Evolutionary conservation across 805 yeast genomes (phyloP), one percentile per base, ranked within the genome.

Genomic region (Pichia kluyveri): DNA sequence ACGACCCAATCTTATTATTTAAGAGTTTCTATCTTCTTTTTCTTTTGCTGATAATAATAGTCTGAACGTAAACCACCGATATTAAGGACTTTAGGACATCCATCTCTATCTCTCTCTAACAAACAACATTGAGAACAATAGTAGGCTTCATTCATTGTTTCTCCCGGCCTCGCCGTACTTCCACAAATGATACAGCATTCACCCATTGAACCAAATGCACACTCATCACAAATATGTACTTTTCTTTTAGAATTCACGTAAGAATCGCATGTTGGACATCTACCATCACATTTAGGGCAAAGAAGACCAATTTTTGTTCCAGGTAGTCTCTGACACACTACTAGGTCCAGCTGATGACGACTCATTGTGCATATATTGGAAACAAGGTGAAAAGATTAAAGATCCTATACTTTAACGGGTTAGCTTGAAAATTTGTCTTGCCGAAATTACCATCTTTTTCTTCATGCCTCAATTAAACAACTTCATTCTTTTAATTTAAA

Each of bases 211-310:
- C 95, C 95, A 57, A 80, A 80, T 0, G 95, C 75, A 60, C 98
- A 90, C 52, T 83, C 91, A 50, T 84, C 90, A 63, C 98, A 90
- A 19, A 88, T 74, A 49, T 84, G 71, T 1, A 80, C 96, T 49
- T 70, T 64, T 17, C 76, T 71, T 8, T 77, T 74, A 0, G 93
- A 88, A 52, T 82, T 78, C 8, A 87, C 96, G 55, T 74, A 77
- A 1, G 96, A 84, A 60, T 89, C 97, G 63, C 98, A 90, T 3
- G 80, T 71, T 3, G 96, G 96, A 59, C 98, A 90, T 54, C 80
- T 75, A 1, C 96, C 97, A 60, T 90, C 96, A 62, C 98, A 90
- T 61, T 76, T 85, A 32, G 78, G 80, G 58, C 98, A 90, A 4
- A 90, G 69, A 44, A 72, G 68, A 1, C 96, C 98, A 5, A 77